Percentiles rank a stretch among this genome's conserved stretches.
These are phyloP conservation scores for Xeromyces bisporus DNA, from an alignment of 495 filamentous ascomycete genomes.

Conservation along the genomic window DNA sequence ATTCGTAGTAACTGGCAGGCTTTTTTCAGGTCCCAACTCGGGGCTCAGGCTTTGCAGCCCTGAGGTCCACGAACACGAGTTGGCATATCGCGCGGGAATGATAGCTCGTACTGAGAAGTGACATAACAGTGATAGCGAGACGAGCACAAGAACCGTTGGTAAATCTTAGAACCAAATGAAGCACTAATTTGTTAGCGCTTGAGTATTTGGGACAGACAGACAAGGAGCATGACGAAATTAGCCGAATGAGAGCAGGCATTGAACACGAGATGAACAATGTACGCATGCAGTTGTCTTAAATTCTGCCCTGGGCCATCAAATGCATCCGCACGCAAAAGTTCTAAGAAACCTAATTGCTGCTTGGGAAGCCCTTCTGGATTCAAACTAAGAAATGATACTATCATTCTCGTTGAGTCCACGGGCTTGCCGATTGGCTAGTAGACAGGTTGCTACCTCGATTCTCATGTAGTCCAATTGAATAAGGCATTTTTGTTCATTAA, in stretches of 20 bases:
- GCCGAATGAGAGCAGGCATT: neutral
- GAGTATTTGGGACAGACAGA: neutral
- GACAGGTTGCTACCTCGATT: no score
- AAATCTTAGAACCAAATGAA: slow-evolving; percentile 1
- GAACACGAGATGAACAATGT: neutral
- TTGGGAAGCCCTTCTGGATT: no score
- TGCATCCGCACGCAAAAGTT: no score
- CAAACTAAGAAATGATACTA: no score
- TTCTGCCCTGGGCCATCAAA: no score
- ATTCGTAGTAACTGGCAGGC: neutral
- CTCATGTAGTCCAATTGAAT: no score
- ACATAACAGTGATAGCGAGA: neutral
- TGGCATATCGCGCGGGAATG: neutral
- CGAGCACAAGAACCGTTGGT: neutral
- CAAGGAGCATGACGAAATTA: neutral
- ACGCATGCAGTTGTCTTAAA: neutral
- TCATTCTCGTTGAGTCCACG: no score
- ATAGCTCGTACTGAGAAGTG: neutral
- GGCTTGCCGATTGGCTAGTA: no score
- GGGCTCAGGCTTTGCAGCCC: slow-evolving; percentile 16
- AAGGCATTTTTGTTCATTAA: no score
- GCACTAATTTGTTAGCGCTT: slow-evolving; percentile 2
- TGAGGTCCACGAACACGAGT: slow-evolving; percentile 8
- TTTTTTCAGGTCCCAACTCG: slow-evolving; percentile 12
- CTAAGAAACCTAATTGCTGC: no score